Percentiles rank a stretch among this genome's conserved stretches.
These are phyloP conservation scores for Pyrenula aspistea DNA, from an alignment of 495 filamentous ascomycete species.

Conservation along the genomic window DNA sequence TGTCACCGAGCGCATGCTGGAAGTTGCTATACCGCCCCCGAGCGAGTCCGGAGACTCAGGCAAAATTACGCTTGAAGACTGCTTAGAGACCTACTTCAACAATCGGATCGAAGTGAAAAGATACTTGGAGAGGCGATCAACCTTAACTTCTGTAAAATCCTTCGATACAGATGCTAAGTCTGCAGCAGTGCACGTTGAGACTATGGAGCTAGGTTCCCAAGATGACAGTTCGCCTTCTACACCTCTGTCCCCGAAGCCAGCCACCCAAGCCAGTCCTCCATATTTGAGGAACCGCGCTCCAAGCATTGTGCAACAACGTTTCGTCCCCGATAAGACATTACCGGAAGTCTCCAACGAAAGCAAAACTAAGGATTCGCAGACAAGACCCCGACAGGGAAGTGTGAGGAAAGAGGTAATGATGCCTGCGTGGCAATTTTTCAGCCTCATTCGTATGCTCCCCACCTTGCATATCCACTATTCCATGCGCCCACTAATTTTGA, in stretches of 20 bases:
- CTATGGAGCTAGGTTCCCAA: constrained; percentile 35
- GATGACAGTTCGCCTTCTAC: constrained; percentile 28
- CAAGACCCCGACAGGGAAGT: constrained; percentile 27
- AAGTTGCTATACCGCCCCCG: constrained; percentile 68
- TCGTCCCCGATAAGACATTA: constrained; percentile 30
- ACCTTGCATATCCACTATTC: background rate
- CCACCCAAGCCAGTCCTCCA: constrained; percentile 16
- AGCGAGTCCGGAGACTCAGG: constrained; percentile 42
- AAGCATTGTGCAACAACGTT: constrained; percentile 53
- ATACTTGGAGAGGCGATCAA: constrained; percentile 54
- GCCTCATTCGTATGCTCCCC: constrained; percentile 56
- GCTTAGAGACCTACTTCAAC: constrained; percentile 89
- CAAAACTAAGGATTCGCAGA: constrained; percentile 8
- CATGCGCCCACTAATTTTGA: background rate
- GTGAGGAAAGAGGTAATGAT: constrained; percentile 79
- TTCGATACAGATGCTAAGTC: constrained; percentile 38
- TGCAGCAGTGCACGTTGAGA: constrained; percentile 42
- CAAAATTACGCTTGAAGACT: constrained; percentile 71
- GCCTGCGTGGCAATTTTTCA: constrained; percentile 97
- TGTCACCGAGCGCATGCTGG: constrained; percentile 81
- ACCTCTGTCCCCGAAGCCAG: constrained; percentile 18
- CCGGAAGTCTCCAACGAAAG: constrained; percentile 20
- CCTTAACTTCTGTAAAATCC: constrained; percentile 37
- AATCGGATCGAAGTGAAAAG: constrained; percentile 83
- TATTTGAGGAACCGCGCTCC: constrained; percentile 29